Conservation (phyloP, 2,329 filamentous ascomycete genomes). For the Pleomassaria siparia region DNA sequence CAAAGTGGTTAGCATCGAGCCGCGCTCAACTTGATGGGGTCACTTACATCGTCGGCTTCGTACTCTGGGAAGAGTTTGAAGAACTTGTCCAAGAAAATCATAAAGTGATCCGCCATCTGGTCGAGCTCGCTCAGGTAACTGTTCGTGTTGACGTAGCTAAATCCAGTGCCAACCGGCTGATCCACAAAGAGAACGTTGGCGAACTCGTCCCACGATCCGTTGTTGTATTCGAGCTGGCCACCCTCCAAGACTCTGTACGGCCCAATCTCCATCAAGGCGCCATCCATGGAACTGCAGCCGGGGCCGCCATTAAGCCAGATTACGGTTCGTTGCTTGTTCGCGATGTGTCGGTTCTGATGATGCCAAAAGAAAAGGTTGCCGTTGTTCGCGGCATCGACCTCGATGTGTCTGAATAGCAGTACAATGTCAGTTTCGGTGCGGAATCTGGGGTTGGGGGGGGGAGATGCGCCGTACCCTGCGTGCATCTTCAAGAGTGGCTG, state of each 20-base stretch:
- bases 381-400: constrained; percentile 80
- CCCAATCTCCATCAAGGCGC: constrained; percentile 92
- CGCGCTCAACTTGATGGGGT: neutral
- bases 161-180: constrained; percentile 94
- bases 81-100: constrained; percentile 88
- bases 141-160: constrained; percentile 91
- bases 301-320: constrained; percentile 98
- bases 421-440: constrained; percentile 8
- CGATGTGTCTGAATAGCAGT: constrained; percentile 70
- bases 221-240: constrained; percentile 72
- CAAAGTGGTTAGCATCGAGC: constrained; percentile 17
- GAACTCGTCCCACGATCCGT: constrained; percentile 98
- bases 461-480: constrained; percentile 71
- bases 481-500: constrained; percentile 90
- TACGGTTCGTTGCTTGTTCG: constrained; percentile 84
- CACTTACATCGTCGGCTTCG: constrained; percentile 80
- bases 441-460: neutral
- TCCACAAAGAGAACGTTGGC: constrained; percentile 96
- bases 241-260: constrained; percentile 84
- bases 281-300: constrained; percentile 96
- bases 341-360: constrained; percentile 93
- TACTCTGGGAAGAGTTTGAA: constrained; percentile 91
- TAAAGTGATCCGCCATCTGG: constrained; percentile 86
- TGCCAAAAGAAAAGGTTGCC: constrained; percentile 99
- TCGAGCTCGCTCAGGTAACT: constrained; percentile 82